phyloP scores from a whole-genome alignment of 2,329 filamentous ascomycete genomes.

The Coniochaeta sp. region DNA sequence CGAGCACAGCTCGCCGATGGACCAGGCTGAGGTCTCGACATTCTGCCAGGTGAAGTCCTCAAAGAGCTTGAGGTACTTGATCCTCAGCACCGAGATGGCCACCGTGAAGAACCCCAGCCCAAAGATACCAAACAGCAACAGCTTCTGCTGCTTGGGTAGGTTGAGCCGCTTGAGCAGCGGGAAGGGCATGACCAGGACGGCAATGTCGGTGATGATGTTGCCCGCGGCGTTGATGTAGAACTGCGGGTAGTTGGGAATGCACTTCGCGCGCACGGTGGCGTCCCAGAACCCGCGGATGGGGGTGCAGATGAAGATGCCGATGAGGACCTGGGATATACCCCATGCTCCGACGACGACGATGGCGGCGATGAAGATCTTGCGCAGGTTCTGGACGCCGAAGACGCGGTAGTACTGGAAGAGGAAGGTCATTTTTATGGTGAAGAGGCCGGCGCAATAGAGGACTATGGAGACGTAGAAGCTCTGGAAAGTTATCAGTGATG shows the following conservation, averaged over 20 bases:
- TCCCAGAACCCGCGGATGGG: conserved; percentile 27
- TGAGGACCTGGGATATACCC: conserved; percentile 24
- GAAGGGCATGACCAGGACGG: conserved; percentile 25
- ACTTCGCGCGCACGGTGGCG: conserved; percentile 11
- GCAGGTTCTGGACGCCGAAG: conserved; percentile 21
- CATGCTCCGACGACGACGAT: conserved; percentile 24
- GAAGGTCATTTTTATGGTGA: conserved; percentile 26
- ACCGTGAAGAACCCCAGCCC: conserved; percentile 29
- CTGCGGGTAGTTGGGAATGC: conserved; percentile 21
- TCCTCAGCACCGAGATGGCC: conserved; percentile 26
- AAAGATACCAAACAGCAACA: conserved; percentile 25
- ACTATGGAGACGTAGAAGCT: conserved; percentile 25
- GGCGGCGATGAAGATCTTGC: conserved; percentile 19
- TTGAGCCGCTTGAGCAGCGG: conserved; percentile 23
- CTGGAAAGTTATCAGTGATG: not conserved
- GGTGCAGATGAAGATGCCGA: conserved; percentile 24
- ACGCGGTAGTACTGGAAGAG: conserved; percentile 29
- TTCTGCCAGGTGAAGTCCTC: conserved; percentile 28
- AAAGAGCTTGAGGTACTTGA: conserved; percentile 23
- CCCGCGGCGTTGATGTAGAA: conserved; percentile 27
- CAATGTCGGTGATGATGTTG: conserved; percentile 28
- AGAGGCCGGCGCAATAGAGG: conserved; percentile 24
- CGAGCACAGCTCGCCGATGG: conserved; percentile 23
- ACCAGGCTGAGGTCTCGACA: conserved; percentile 24
- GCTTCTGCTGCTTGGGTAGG: conserved; percentile 20